Percentiles rank a stretch among this genome's conserved stretches.
These are phyloP conservation scores for Rhipidocladum racemiflorum DNA, from an alignment of 176 grass and related monocot genomes.

Conservation along the genomic window DNA sequence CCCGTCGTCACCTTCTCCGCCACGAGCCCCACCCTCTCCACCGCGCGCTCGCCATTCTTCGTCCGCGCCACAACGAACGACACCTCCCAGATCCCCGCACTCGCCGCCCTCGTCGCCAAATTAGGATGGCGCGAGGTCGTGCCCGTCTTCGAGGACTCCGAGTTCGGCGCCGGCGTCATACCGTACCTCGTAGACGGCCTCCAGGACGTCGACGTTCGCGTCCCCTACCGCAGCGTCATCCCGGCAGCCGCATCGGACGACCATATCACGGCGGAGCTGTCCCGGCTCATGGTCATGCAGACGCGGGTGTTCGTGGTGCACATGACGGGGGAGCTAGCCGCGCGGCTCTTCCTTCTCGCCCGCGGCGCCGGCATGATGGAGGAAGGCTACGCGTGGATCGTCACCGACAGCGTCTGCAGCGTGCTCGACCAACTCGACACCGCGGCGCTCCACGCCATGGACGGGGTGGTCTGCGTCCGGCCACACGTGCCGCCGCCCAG, in stretches of 20 bases:
- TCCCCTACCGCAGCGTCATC: conserved; percentile 39
- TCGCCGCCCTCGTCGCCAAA: conserved; percentile 12
- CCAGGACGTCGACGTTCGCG: neutral
- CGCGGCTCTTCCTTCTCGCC: conserved; percentile 33
- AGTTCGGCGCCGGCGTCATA: conserved; percentile 34
- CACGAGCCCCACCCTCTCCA: conserved; percentile 8
- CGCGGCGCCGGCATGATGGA: conserved; percentile 48
- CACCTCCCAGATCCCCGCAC: conserved; percentile 9
- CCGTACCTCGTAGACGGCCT: conserved; percentile 50
- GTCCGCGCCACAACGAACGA: conserved; percentile 42
- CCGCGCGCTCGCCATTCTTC: conserved; percentile 27
- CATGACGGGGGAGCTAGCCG: conserved; percentile 11
- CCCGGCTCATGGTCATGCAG: conserved; percentile 25
- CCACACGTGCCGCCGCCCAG: neutral
- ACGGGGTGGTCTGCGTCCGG: conserved; percentile 34
- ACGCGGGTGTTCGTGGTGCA: conserved; percentile 59
- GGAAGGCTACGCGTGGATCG: conserved; percentile 50
- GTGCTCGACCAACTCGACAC: neutral
- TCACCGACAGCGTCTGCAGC: conserved; percentile 27
- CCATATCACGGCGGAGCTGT: conserved; percentile 37
- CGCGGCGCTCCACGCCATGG: conserved; percentile 24
- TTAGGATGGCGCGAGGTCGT: conserved; percentile 42
- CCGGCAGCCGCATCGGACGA: conserved; percentile 27
- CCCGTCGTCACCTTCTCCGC: conserved; percentile 58
- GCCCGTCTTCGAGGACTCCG: conserved; percentile 48